A percentile compares a stretch with the other conserved stretches of the same genome.
Conservation (phyloP, 208 protist genomes). For the Crithidia thermophila region DNA sequence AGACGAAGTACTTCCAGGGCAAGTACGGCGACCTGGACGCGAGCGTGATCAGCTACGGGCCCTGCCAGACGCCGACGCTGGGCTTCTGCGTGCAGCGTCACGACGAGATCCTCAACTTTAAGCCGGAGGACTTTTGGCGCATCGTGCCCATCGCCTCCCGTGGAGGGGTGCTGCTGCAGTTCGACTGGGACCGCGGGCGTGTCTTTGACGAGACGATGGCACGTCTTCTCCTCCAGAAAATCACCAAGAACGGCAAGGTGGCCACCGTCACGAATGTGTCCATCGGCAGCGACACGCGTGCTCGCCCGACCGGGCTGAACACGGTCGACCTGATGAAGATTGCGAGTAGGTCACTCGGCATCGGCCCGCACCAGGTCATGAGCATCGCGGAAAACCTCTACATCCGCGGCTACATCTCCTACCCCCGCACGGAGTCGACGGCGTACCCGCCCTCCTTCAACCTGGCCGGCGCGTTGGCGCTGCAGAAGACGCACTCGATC, state of each 20-base stretch:
- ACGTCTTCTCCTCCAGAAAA: slow-evolving; percentile 66
- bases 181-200: slow-evolving; percentile 90
- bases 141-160: slow-evolving; percentile 73
- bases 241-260: slow-evolving; percentile 48
- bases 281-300: slow-evolving; percentile 56
- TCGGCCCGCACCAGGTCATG: slow-evolving; percentile 95
- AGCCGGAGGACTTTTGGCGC: slow-evolving; percentile 91
- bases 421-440: slow-evolving; percentile 97
- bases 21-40: slow-evolving; percentile 92
- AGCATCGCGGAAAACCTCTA: slow-evolving; percentile 96
- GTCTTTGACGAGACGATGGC: slow-evolving; percentile 92
- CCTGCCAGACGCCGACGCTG: slow-evolving; percentile 97
- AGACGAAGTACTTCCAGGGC: slow-evolving; percentile 91
- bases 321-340: slow-evolving; percentile 96
- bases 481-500: slow-evolving; percentile 54
- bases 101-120: slow-evolving; percentile 93
- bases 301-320: slow-evolving; percentile 92
- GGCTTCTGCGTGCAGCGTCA: slow-evolving; percentile 94
- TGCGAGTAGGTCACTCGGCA: slow-evolving; percentile 76
- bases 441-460: slow-evolving; percentile 94
- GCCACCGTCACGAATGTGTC: slow-evolving; percentile 70
- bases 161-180: slow-evolving; percentile 61
- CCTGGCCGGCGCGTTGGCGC: slow-evolving; percentile 56
- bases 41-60: slow-evolving; percentile 95
- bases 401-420: slow-evolving; percentile 96